Percentiles rank a stretch among this genome's conserved stretches.
phyloP scores from a whole-genome alignment of 768 basidiomycete species.

The Strobilomyces confusus region DNA sequence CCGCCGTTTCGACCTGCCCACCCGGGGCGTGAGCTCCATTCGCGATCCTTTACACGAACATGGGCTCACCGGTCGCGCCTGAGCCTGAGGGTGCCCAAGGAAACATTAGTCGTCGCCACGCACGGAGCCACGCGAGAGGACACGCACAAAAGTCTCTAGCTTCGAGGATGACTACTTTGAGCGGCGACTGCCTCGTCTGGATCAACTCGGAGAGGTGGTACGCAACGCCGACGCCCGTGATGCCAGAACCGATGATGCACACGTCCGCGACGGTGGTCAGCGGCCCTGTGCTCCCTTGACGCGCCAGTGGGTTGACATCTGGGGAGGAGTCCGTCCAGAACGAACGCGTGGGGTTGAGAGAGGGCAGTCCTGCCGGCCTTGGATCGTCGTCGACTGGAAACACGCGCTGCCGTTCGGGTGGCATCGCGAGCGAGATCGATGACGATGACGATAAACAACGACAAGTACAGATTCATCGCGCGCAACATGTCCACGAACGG shows the following conservation, averaged over 20 bases:
- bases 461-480: slow-evolving; percentile 1
- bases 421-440: background rate
- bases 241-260: slow-evolving; percentile 76
- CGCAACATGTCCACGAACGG: slow-evolving; percentile 14
- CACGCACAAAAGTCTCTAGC: slow-evolving; percentile 82
- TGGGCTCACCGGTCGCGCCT: slow-evolving; percentile 63
- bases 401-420: background rate
- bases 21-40: no score
- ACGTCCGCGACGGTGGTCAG: slow-evolving; percentile 64
- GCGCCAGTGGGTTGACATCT: slow-evolving; percentile 62
- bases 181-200: slow-evolving; percentile 16
- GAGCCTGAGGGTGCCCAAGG: slow-evolving; percentile 41
- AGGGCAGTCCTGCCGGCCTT: slow-evolving; percentile 42
- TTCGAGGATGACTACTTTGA: slow-evolving; percentile 67
- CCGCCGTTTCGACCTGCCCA: slow-evolving; percentile 71
- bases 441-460: background rate
- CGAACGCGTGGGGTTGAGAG: slow-evolving; percentile 60
- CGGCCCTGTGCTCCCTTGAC: slow-evolving; percentile 57
- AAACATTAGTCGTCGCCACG: background rate
- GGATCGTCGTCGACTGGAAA: slow-evolving; percentile 6
- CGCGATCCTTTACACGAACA: background rate
- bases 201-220: slow-evolving; percentile 57
- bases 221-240: slow-evolving; percentile 71
- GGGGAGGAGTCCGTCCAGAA: slow-evolving; percentile 64
- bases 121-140: background rate